Base-by-base conservation (phyloP, 306 rosid genomes). In the Quercus glauca region DNA sequence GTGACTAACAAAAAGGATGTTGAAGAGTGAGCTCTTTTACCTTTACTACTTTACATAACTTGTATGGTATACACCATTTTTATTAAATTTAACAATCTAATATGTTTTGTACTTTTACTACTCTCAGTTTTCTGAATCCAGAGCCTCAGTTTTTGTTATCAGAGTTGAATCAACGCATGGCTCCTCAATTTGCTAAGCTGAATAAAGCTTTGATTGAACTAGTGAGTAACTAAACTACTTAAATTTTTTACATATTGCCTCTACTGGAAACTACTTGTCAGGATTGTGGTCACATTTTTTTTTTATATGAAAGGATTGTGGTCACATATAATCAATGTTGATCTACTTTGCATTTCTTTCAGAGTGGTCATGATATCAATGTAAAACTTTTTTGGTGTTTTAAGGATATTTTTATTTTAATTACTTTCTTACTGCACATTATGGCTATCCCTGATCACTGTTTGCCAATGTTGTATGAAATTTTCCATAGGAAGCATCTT, bases 161-260 rank as follows among this genome's bases (percentile, higher is more conserved):
- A 57, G 97, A 90, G 88, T 71, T 94, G 86, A 95, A 92, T 85
- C 87, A 87, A 81, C 83, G 79, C 55, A 95, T 95, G 98, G 94
- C 88, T 87, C 97, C 99, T 76, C 91, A 91, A 65, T 92, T 86
- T 89, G 88, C 95, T 53, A 92, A 91, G 95, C 85, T 94, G 82
- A 94, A 94, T 78, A 94, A 94, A 86, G 59, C 90, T 83, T 87
- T 92, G 84, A 91, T 93, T 89, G 97, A 94, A 61, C 82, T 88
- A 91, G 89, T 88, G 80, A 75, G 91, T 84, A 63, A 74, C 52
- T 56, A 74, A 19, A 20, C 51, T 55, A 10, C 59, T 60, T 25
- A 12, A 37, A 37, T 0, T 2, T 37, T 20, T 15, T 21, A 6
- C 21, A 19, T 25, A 25, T 49, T 70, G 17, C 49, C 25, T 25